A percentile compares a stretch with the other conserved stretches of the same genome.
Evolutionary conservation across 148 eudicot species (phyloP).

Genomic region (Fagopyrum homotropicum): DNA sequence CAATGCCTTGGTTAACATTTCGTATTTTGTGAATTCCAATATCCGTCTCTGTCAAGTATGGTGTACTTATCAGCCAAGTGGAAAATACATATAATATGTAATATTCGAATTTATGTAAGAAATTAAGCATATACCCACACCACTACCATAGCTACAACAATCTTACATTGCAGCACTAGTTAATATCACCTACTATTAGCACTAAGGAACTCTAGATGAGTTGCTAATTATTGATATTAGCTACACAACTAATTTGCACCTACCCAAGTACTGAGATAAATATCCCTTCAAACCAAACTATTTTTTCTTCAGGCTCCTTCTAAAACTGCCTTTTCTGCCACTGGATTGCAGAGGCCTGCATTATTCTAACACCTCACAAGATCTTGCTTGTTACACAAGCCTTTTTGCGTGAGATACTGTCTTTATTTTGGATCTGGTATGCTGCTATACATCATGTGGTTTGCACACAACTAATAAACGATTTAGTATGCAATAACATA

Average conservation of each 20-base stretch:
- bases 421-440: neutral
- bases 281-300: neutral
- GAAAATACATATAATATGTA: neutral
- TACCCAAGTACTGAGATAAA: neutral
- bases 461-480: neutral
- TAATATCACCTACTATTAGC: neutral
- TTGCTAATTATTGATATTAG: too few species aligned
- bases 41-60: conserved; percentile 59
- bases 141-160: neutral
- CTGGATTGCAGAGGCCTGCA: neutral
- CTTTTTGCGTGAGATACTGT: neutral
- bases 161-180: neutral
- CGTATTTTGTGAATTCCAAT: conserved; percentile 73
- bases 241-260: conserved; percentile 1
- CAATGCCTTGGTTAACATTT: conserved; percentile 82
- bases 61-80: neutral
- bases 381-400: neutral
- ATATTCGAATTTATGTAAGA: neutral
- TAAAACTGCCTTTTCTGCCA: neutral
- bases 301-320: neutral
- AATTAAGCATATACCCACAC: neutral
- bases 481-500: neutral
- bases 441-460: neutral
- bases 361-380: neutral
- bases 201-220: neutral